Base-by-base conservation (phyloP, 1,284 basidiomycete species). In the Porphyrellus sp. region DNA sequence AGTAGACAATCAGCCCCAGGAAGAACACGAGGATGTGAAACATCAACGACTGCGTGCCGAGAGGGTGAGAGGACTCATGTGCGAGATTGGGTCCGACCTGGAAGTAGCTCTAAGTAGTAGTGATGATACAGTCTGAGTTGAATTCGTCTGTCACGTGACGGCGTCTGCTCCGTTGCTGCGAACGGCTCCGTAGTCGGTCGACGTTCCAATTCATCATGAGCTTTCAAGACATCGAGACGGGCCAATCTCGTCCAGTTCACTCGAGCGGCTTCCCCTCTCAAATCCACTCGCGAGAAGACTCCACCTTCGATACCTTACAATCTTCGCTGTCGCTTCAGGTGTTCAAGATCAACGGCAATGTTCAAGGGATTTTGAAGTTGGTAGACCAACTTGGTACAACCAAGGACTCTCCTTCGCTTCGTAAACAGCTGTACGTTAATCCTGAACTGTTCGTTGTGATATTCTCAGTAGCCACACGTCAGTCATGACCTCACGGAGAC, bases 341-440 rank as follows among this genome's bases (percentile, higher is more conserved):
- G 55, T 98, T 99, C 86, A 98, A 98, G 81, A 93, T 99, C 76
- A 96, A 97, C 66, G 84, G 91, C 55, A 99, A 99, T 72, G 93
- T 98, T 7, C 90, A 95, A 63, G 95, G 91, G 13, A 96, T 99
- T 48, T 75, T 93, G 65, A 92, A 93, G 68, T 79, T 96, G 21
- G 89, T 99, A 12, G 91, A 97, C 64, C 89, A 96, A 69, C 79
- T 98, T 4, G 93, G 93, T 5, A 91, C 87, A 0, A 74, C 74
- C 21, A 83, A 84, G 62, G 94, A 97, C 67, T 90, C 84, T 53
- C 77, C 83, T 24, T 70, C 77, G 39, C 73, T 97, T 54, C 77
- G 93, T 58, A 91, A 89, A 71, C 84, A 80, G 47, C 73, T 94
- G 91, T 93, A 63, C 59, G 89, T 79, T 43, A 30, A 21, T 27